Percentiles rank a stretch among this genome's conserved stretches.
phyloP scores from a whole-genome alignment of 192 early-diverging fungal genomes.

The Anaeromyces robustus region DNA sequence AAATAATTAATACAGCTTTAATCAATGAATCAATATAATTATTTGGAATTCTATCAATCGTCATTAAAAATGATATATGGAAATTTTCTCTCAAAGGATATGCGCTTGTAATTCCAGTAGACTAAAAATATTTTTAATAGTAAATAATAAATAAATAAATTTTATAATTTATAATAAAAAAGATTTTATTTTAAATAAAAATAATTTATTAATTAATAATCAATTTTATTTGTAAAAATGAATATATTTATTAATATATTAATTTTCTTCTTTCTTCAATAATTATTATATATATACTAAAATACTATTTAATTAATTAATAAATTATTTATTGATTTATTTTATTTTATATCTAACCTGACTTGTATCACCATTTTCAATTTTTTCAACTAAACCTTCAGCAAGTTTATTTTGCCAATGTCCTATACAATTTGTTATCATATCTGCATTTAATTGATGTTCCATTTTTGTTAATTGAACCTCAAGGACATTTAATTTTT shows the following conservation, averaged over 20 bases:
- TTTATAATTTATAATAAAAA: background rate
- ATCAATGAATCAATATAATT: slow-evolving; percentile 26
- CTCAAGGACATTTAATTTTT: slow-evolving; percentile 20
- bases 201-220: too few species aligned
- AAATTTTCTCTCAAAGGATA: slow-evolving; percentile 14
- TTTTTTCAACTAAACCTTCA: slow-evolving; percentile 1
- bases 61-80: slow-evolving; percentile 17
- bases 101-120: slow-evolving; percentile 1
- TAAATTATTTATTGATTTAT: slow-evolving; percentile 5
- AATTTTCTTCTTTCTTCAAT: too few species aligned
- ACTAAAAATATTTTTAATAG: slow-evolving; percentile 1
- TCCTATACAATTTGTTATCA: slow-evolving; percentile 23
- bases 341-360: slow-evolving; percentile 6
- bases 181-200: too few species aligned
- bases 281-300: too few species aligned
- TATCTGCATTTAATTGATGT: slow-evolving; percentile 31
- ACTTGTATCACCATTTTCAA: too few species aligned
- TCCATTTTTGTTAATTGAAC: slow-evolving; percentile 26
- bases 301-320: too few species aligned
- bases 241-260: too few species aligned
- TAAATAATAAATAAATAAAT: slow-evolving; percentile 2
- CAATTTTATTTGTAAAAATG: too few species aligned
- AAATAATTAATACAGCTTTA: slow-evolving; percentile 17
- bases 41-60: slow-evolving; percentile 15
- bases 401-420: slow-evolving; percentile 22